Evolutionary conservation across 768 basidiomycete species (phyloP).

Genomic region (Boletellus ananas): DNA sequence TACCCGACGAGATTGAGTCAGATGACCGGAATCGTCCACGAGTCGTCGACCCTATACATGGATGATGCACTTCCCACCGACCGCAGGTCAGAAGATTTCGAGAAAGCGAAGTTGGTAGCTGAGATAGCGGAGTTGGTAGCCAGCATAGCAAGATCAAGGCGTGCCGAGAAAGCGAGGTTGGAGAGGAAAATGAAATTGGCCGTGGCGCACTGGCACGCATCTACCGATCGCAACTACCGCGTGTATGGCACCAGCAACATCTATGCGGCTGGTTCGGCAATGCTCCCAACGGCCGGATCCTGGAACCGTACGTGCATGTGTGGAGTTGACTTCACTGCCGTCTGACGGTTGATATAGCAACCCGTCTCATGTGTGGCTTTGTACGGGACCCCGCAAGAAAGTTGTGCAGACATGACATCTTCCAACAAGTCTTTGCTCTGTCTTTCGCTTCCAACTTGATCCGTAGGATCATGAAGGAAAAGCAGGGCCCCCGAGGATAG

Average conservation of each 20-base stretch:
- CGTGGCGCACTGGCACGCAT: too few species aligned
- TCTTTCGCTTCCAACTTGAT: slow-evolving; percentile 6
- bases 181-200: too few species aligned
- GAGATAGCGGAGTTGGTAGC: too few species aligned
- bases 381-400: slow-evolving; percentile 11
- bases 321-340: too few species aligned
- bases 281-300: slow-evolving; percentile 16
- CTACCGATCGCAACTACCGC: not conserved
- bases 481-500: not conserved
- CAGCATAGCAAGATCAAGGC: not conserved
- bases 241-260: slow-evolving; percentile 14
- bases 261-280: slow-evolving; percentile 15
- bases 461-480: not conserved
- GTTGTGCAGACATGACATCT: slow-evolving; percentile 8
- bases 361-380: slow-evolving; percentile 12
- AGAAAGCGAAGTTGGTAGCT: too few species aligned
- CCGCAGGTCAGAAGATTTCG: not conserved
- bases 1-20: not conserved
- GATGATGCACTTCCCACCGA: not conserved
- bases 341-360: slow-evolving; percentile 2
- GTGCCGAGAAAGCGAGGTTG: not conserved
- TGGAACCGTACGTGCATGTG: slow-evolving; percentile 14
- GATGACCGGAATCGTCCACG: slow-evolving; percentile 1
- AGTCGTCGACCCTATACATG: slow-evolving; percentile 5
- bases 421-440: slow-evolving; percentile 15